Percentiles rank a stretch among this genome's conserved stretches.
Evolutionary conservation across 441 rosid genomes (phyloP).

Genomic region (Euphorbia celastroides): DNA sequence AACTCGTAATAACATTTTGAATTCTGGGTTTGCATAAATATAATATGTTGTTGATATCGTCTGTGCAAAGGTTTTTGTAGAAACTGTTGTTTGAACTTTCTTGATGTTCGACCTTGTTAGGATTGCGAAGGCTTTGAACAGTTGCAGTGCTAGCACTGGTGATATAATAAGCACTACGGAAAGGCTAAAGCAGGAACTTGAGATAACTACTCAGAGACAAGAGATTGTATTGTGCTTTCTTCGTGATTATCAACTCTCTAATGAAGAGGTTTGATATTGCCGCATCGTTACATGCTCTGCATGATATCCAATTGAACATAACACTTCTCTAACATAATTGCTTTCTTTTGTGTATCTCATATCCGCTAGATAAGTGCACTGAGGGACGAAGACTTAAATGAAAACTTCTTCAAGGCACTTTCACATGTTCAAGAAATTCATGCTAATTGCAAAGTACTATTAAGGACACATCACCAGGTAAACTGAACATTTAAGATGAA

Average conservation of each 20-base stretch:
- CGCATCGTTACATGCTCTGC: not conserved
- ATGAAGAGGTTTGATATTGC: slow-evolving; percentile 50
- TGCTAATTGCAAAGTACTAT: slow-evolving; percentile 83
- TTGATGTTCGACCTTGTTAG: slow-evolving; percentile 24
- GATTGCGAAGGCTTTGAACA: slow-evolving; percentile 76
- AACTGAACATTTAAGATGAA: not conserved
- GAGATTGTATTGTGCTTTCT: slow-evolving; percentile 91
- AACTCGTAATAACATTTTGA: not conserved
- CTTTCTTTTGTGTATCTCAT: not conserved
- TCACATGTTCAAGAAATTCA: slow-evolving; percentile 94
- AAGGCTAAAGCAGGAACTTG: slow-evolving; percentile 87
- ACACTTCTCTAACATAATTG: not conserved
- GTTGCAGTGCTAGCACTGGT: slow-evolving; percentile 81
- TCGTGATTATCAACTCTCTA: slow-evolving; percentile 87
- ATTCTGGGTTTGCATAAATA: not conserved
- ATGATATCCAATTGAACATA: not conserved
- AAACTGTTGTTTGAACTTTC: not conserved
- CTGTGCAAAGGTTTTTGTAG: not conserved
- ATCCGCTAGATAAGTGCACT: slow-evolving; percentile 65
- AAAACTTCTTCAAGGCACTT: slow-evolving; percentile 85
- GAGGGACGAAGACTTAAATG: slow-evolving; percentile 79
- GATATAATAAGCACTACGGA: slow-evolving; percentile 88
- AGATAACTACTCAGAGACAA: slow-evolving; percentile 79
- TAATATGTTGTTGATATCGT: not conserved
- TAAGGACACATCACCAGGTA: slow-evolving; percentile 97